phyloP scores from a whole-genome alignment of 352 stramenopile species.

The Pythium dissotocum region DNA sequence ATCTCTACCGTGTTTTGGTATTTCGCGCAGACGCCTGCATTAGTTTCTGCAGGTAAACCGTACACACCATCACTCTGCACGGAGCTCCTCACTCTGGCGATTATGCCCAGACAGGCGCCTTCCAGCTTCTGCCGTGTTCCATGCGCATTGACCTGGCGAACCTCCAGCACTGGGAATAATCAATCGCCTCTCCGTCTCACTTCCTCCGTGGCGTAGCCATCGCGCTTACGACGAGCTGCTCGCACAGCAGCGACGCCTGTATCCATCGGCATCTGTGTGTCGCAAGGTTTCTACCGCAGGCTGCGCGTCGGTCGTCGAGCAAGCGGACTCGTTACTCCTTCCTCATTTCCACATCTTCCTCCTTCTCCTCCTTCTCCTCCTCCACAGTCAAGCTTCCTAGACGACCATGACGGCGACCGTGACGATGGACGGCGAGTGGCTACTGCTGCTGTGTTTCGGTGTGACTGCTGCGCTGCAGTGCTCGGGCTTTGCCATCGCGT shows the following conservation, averaged over 20 bases:
- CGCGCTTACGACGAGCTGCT: too few species aligned
- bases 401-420: slow-evolving; percentile 15
- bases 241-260: neutral
- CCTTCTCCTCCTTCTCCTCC: neutral
- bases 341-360: too few species aligned
- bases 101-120: neutral
- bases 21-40: neutral
- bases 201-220: too few species aligned
- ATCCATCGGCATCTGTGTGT: neutral
- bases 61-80: neutral
- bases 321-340: too few species aligned
- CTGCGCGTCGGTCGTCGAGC: too few species aligned
- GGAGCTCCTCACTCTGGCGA: neutral
- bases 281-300: neutral
- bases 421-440: slow-evolving; percentile 28
- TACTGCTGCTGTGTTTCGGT: slow-evolving; percentile 51
- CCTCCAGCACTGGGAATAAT: neutral
- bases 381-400: neutral
- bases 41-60: neutral
- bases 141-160: too few species aligned
- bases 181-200: too few species aligned
- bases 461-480: slow-evolving; percentile 56
- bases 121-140: neutral
- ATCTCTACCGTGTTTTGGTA: neutral
- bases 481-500: slow-evolving; percentile 63